phyloP scores from a whole-genome alignment of 2,329 filamentous ascomycete genomes.

The Aspergillus fumigatiaffinis region DNA sequence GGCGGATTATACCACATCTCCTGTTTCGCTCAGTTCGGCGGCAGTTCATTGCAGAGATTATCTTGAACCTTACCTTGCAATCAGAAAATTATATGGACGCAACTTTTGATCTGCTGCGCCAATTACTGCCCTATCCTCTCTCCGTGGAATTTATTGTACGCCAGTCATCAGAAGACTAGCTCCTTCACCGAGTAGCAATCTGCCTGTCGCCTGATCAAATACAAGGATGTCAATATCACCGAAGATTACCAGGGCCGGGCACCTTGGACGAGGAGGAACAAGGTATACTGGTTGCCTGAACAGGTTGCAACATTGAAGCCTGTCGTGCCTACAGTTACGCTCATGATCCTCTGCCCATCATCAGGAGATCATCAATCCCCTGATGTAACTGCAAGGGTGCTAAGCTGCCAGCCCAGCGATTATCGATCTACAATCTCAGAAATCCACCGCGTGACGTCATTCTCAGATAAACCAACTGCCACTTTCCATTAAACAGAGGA shows the following conservation, averaged over 20 bases:
- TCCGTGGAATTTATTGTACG: neutral
- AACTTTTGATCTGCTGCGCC: neutral
- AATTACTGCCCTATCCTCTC: neutral
- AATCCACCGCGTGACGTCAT: neutral
- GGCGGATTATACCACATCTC: neutral
- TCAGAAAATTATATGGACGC: neutral
- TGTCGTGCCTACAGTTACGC: neutral
- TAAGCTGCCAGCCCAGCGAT: neutral
- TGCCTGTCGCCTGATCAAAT: too few species aligned
- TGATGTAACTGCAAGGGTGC: neutral
- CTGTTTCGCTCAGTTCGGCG: neutral
- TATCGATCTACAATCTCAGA: neutral
- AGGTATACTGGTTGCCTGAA: neutral
- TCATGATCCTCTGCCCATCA: neutral
- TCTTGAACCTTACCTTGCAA: neutral
- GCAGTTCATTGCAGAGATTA: neutral
- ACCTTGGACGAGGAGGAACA: neutral
- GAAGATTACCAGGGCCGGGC: neutral
- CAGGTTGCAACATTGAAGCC: neutral
- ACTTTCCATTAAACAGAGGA: neutral
- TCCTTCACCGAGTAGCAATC: neutral
- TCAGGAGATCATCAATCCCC: neutral
- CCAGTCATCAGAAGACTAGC: neutral
- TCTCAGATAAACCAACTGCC: neutral
- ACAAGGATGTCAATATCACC: too few species aligned